Conservation (phyloP, 2,329 filamentous ascomycete genomes). For the Sporothrix brasiliensis region DNA sequence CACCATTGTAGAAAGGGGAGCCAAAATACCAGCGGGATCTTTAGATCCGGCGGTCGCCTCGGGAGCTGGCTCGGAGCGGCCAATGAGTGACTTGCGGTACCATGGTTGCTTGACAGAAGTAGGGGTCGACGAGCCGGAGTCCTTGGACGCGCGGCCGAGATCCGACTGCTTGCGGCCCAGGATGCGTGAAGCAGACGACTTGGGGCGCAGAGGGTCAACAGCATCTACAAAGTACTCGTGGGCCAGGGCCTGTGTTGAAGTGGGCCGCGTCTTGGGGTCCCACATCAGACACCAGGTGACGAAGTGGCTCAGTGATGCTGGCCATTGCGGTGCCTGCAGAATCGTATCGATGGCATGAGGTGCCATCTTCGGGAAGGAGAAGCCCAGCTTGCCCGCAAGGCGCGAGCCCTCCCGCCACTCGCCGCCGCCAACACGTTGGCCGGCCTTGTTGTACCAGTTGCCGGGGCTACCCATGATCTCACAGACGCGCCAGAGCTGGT, state of each 20-base stretch:
- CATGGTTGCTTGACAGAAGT: conserved; percentile 85
- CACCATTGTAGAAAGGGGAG: conserved; percentile 18
- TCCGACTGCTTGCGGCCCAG: conserved; percentile 90
- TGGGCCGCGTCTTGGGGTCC: conserved; percentile 91
- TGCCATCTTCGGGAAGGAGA: conserved; percentile 99
- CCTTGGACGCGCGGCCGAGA: conserved; percentile 68
- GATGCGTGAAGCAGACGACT: conserved; percentile 81
- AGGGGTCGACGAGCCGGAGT: conserved; percentile 59
- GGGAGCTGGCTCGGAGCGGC: conserved; percentile 66
- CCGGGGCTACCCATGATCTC: conserved; percentile 99
- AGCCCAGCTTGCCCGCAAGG: conserved; percentile 92
- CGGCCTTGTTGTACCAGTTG: conserved; percentile 95
- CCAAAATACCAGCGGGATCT: conserved; percentile 20
- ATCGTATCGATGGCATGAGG: conserved; percentile 96
- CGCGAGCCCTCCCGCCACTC: conserved; percentile 96
- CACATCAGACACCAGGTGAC: conserved; percentile 99
- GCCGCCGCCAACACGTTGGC: conserved; percentile 83
- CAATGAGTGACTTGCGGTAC: conserved; percentile 94
- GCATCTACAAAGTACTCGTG: conserved; percentile 96
- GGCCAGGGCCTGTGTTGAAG: conserved; percentile 87
- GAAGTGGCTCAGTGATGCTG: conserved; percentile 81
- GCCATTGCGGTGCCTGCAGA: conserved; percentile 88
- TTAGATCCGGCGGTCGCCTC: conserved; percentile 45
- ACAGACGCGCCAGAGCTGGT: conserved; percentile 98
- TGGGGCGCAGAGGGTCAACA: conserved; percentile 87